These are phyloP conservation scores for Naematelia aurantialba DNA, from an alignment of 768 basidiomycete genomes.

Conservation along the genomic window DNA sequence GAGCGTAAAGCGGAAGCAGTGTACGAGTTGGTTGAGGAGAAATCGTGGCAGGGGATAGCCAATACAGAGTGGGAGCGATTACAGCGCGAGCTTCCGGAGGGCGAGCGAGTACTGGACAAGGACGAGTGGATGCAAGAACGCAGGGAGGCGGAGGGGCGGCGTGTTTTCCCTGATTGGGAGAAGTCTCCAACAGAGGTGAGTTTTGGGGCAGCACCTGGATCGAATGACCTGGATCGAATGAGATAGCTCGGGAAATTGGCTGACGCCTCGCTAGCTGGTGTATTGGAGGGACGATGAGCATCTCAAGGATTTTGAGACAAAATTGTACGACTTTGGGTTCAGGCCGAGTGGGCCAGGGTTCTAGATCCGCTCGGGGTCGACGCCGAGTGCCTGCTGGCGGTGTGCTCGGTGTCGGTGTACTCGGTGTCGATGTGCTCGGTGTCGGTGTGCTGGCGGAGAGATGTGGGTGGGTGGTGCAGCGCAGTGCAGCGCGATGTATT, in stretches of 20 bases:
- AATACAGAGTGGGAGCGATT: slow-evolving; percentile 11
- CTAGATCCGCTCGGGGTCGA: no score
- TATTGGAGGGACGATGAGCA: slow-evolving; percentile 35
- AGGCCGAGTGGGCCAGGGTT: slow-evolving; percentile 41
- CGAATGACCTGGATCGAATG: not conserved
- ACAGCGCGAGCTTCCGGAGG: slow-evolving; percentile 14
- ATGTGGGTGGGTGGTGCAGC: not conserved
- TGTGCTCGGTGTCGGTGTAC: not conserved
- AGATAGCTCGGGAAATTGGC: no score
- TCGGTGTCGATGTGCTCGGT: not conserved
- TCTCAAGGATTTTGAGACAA: slow-evolving; percentile 31
- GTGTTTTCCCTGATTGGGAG: slow-evolving; percentile 35
- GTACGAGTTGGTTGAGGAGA: slow-evolving; percentile 6
- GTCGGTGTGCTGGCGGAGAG: not conserved
- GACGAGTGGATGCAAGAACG: not conserved
- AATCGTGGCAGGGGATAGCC: slow-evolving; percentile 6
- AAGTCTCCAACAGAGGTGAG: slow-evolving; percentile 40
- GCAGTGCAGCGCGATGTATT: no score
- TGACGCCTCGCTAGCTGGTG: slow-evolving; percentile 15
- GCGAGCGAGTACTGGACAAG: not conserved
- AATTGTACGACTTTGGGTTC: slow-evolving; percentile 45
- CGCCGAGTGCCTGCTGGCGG: no score
- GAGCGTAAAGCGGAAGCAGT: slow-evolving; percentile 23
- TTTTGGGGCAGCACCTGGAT: not conserved
- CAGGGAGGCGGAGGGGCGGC: slow-evolving; percentile 13